Percentiles rank a stretch among this genome's conserved stretches.
Conservation (phyloP, 495 filamentous ascomycete species). For the Trichoderma reesei region DNA sequence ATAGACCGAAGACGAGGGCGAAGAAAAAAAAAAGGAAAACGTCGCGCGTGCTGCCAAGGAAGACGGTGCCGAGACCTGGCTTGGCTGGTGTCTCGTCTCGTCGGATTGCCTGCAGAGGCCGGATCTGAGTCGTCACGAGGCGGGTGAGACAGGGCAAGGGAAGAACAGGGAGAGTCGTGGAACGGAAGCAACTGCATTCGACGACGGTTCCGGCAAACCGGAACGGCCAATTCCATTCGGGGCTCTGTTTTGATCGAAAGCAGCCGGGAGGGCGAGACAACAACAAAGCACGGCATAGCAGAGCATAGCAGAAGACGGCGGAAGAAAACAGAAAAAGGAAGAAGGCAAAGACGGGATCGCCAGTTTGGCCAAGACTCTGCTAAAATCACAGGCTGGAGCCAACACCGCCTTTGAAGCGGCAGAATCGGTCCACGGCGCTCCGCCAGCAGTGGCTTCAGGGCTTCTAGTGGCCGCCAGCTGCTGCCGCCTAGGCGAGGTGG, state of each 20-base stretch:
- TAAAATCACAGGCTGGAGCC: background rate
- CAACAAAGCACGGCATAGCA: background rate
- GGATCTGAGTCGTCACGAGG: constrained; percentile 8
- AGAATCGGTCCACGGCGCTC: too few species aligned
- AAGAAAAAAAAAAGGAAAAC: background rate
- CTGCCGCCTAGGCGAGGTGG: too few species aligned
- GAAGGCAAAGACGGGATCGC: background rate
- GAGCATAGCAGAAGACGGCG: too few species aligned
- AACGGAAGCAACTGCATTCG: background rate
- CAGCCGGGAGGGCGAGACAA: background rate
- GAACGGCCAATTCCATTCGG: background rate
- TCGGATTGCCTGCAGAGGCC: background rate
- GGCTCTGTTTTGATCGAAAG: background rate
- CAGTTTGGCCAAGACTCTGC: background rate
- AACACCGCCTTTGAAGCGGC: background rate
- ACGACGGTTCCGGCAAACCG: background rate
- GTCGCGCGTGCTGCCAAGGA: background rate
- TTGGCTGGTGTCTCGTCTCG: background rate
- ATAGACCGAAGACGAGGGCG: background rate
- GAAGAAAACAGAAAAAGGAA: background rate
- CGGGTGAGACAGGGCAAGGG: background rate
- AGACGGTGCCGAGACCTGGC: background rate
- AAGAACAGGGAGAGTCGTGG: background rate
- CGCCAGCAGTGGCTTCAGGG: too few species aligned
- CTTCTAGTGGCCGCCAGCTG: background rate